Conservation (phyloP, 345 rosid species). For the Cardamine resedifolia region DNA sequence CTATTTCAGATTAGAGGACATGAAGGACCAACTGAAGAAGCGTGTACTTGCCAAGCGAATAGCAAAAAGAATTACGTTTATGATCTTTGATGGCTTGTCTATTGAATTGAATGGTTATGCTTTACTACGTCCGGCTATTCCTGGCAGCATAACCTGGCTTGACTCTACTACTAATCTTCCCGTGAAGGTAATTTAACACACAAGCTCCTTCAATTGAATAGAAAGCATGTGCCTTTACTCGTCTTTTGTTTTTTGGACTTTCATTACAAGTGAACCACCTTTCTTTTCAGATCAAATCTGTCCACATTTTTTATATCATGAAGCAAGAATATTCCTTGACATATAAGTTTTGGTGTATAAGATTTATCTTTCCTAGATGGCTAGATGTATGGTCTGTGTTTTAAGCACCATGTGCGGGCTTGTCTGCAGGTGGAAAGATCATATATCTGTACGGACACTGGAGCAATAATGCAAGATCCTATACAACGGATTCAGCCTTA, state of each 20-base stretch:
- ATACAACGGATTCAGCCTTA: slow-evolving; percentile 61
- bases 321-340: slow-evolving; percentile 15
- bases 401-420: not conserved
- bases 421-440: slow-evolving; percentile 81
- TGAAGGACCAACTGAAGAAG: slow-evolving; percentile 88
- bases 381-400: slow-evolving; percentile 15
- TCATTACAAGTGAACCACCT: not conserved
- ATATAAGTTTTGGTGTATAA: slow-evolving; percentile 2
- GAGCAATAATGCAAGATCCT: slow-evolving; percentile 75
- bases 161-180: slow-evolving; percentile 92
- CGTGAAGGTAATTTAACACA: slow-evolving; percentile 57
- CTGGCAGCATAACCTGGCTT: slow-evolving; percentile 90
- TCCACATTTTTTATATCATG: not conserved
- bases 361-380: slow-evolving; percentile 1
- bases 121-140: slow-evolving; percentile 73
- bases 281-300: not conserved
- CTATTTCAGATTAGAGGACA: slow-evolving; percentile 70
- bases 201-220: not conserved
- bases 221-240: not conserved
- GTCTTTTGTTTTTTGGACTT: not conserved
- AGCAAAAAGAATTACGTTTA: slow-evolving; percentile 59
- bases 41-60: slow-evolving; percentile 80
- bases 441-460: slow-evolving; percentile 88
- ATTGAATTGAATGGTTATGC: slow-evolving; percentile 83
- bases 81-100: slow-evolving; percentile 61